Evolutionary conservation across 2,329 filamentous ascomycete genomes (phyloP).

Genomic region (Curvularia eragrostidis): DNA sequence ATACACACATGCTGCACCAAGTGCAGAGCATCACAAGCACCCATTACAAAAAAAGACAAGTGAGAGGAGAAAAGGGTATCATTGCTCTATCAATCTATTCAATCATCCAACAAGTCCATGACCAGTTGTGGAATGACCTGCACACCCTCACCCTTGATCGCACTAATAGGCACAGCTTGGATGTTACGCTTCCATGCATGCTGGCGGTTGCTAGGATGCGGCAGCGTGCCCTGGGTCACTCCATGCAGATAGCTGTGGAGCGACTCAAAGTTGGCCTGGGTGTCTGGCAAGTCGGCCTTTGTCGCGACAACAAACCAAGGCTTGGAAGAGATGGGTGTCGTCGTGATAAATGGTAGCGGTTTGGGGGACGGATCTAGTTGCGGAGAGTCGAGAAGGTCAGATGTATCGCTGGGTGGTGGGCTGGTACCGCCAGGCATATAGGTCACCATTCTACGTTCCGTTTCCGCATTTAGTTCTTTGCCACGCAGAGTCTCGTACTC

Average conservation of each 20-base stretch:
- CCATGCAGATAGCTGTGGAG: slow-evolving; percentile 74
- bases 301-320: slow-evolving; percentile 97
- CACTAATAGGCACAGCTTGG: slow-evolving; percentile 82
- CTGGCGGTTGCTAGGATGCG: slow-evolving; percentile 74
- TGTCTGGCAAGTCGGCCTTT: slow-evolving; percentile 83
- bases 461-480: slow-evolving; percentile 70
- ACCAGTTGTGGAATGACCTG: slow-evolving; percentile 76
- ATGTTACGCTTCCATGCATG: slow-evolving; percentile 66
- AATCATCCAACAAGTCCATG: slow-evolving; percentile 65
- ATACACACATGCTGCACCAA: too few species aligned
- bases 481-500: slow-evolving; percentile 85
- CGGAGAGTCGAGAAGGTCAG: slow-evolving; percentile 31
- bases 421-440: slow-evolving; percentile 49
- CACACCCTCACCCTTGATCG: slow-evolving; percentile 85
- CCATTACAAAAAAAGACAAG: not conserved
- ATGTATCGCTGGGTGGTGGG: slow-evolving; percentile 20
- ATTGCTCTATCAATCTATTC: slow-evolving; percentile 25
- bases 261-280: slow-evolving; percentile 75
- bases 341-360: slow-evolving; percentile 56
- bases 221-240: slow-evolving; percentile 66
- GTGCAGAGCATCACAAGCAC: not conserved
- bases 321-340: slow-evolving; percentile 84
- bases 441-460: slow-evolving; percentile 66
- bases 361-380: slow-evolving; percentile 34
- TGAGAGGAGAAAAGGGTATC: slow-evolving; percentile 11